These are phyloP conservation scores for Aspergillus vadensis DNA, from an alignment of 2,329 filamentous ascomycete species.

Conservation along the genomic window DNA sequence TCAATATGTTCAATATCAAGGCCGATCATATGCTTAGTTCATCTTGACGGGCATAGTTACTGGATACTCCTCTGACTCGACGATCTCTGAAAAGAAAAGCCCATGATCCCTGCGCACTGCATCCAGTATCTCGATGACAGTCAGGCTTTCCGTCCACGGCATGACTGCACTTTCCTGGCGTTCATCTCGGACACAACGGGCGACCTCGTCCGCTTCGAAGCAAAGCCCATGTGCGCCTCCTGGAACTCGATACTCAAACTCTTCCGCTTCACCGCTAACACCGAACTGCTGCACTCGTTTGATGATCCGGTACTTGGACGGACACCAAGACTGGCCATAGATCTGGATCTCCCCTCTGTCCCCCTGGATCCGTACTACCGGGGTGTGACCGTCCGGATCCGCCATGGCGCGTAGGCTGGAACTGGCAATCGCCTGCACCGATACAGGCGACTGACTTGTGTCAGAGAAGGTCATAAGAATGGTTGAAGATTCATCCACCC, in stretches of 20 bases:
- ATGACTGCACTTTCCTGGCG: background rate
- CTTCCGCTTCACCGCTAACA: background rate
- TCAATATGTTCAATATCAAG: fast-evolving
- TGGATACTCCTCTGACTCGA: background rate
- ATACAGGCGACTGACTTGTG: too few relatives aligned
- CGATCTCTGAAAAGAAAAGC: background rate
- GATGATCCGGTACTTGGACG: background rate
- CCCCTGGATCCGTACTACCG: background rate
- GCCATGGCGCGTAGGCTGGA: background rate
- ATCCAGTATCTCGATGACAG: background rate
- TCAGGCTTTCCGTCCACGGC: background rate
- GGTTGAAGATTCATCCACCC: background rate
- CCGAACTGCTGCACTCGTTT: background rate
- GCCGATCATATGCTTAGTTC: background rate
- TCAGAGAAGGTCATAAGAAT: background rate
- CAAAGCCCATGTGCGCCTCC: background rate
- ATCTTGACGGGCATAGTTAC: background rate
- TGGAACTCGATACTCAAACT: background rate
- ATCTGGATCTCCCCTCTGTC: background rate
- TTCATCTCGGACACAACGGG: background rate
- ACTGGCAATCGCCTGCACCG: background rate
- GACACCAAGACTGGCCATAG: background rate
- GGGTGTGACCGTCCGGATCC: background rate
- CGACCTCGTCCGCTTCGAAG: slow-evolving; percentile 1
- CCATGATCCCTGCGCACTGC: background rate